Evolutionary conservation across 768 basidiomycete species (phyloP).

Genomic region (Termitomyces sp.): DNA sequence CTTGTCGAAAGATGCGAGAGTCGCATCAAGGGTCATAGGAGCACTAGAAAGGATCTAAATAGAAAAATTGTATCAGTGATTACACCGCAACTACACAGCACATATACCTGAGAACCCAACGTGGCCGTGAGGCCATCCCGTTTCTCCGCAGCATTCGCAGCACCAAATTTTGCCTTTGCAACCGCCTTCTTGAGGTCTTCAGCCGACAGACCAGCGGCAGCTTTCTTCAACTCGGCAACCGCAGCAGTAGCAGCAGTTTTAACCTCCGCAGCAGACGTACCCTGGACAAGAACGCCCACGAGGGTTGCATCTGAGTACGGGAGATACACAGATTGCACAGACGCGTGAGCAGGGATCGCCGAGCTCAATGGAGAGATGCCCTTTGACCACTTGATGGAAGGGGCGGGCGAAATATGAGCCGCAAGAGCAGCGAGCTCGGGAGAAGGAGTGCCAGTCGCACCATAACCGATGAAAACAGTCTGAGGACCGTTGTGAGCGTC

Average conservation of each 20-base stretch:
- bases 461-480: constrained; percentile 87
- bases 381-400: constrained; percentile 84
- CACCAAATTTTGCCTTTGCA: constrained; percentile 83
- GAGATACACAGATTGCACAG: constrained; percentile 70
- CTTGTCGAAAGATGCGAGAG: constrained; percentile 66
- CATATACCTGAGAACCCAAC: constrained; percentile 57
- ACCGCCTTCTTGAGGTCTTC: constrained; percentile 79
- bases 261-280: constrained; percentile 53
- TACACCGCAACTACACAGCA: constrained; percentile 1
- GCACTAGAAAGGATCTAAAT: constrained; percentile 53
- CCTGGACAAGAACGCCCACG: constrained; percentile 79
- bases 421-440: constrained; percentile 76
- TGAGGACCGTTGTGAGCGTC: constrained; percentile 54
- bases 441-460: constrained; percentile 56
- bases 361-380: constrained; percentile 66
- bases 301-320: constrained; percentile 92
- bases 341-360: constrained; percentile 50
- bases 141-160: constrained; percentile 64
- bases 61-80: not conserved
- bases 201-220: constrained; percentile 50
- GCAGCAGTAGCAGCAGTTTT: constrained; percentile 66
- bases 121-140: constrained; percentile 59
- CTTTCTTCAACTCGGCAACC: constrained; percentile 60
- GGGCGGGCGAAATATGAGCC: constrained; percentile 71
- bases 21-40: constrained; percentile 50